These are phyloP conservation scores for Euphorbia tirucalli DNA, from an alignment of 345 rosid genomes.

Conservation along the genomic window DNA sequence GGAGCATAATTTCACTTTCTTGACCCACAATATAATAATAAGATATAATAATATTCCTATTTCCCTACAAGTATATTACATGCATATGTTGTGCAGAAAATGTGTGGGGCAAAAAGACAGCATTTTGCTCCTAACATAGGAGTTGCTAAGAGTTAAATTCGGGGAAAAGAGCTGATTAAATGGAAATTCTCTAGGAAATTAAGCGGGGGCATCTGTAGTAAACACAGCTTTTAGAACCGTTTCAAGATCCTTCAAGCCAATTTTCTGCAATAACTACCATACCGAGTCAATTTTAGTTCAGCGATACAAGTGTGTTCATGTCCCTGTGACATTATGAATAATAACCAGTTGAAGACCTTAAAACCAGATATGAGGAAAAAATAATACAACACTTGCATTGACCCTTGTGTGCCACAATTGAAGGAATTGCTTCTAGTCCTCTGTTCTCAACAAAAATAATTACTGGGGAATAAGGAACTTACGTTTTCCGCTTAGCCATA, in stretches of 20 bases:
- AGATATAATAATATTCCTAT: too few species aligned
- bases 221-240: too few species aligned
- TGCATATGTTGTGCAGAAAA: too few species aligned
- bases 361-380: too few species aligned
- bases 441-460: slow-evolving; percentile 6
- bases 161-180: too few species aligned
- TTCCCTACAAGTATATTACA: too few species aligned
- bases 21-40: too few species aligned
- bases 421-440: background rate
- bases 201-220: too few species aligned
- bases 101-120: too few species aligned
- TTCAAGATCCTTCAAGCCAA: background rate
- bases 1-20: background rate
- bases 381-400: background rate
- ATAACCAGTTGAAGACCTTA: background rate
- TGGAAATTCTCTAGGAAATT: too few species aligned
- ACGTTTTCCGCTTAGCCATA: slow-evolving; percentile 67
- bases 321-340: background rate
- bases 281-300: background rate
- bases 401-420: background rate
- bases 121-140: too few species aligned
- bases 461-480: slow-evolving; percentile 15
- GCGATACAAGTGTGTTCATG: background rate
- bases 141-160: too few species aligned
- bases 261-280: background rate